phyloP scores from a whole-genome alignment of 1,139 yeast genomes.

The Geotrichum phurueaensis region DNA sequence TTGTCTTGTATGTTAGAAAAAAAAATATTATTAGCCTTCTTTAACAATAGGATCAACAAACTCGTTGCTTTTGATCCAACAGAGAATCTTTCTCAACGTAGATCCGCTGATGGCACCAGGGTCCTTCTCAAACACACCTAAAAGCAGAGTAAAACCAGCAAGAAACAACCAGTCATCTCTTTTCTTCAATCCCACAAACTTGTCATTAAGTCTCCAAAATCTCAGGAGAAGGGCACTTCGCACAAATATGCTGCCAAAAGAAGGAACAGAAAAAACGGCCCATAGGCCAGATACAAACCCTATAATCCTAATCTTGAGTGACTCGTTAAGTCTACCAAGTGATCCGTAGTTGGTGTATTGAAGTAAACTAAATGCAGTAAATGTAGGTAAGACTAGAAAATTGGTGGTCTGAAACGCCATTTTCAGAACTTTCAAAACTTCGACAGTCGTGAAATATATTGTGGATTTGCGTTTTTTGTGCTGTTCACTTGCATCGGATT shows the following conservation, averaged over 20 bases:
- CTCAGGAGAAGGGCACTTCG: not conserved
- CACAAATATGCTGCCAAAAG: not conserved
- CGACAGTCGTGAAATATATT: not conserved
- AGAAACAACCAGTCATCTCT: conserved; percentile 35
- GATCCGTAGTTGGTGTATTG: conserved; percentile 34
- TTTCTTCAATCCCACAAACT: conserved; percentile 25
- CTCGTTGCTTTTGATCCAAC: conserved; percentile 32
- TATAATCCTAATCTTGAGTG: not conserved
- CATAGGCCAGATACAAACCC: conserved; percentile 34
- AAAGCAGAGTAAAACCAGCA: conserved; percentile 31
- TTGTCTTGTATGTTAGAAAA: not conserved
- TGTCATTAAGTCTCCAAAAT: not conserved
- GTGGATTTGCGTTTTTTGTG: not conserved
- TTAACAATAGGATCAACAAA: conserved; percentile 25
- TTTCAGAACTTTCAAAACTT: conserved; percentile 18
- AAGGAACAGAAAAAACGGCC: conserved; percentile 21
- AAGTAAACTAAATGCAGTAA: conserved; percentile 35
- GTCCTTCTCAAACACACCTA: conserved; percentile 33
- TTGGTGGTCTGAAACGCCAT: conserved; percentile 30
- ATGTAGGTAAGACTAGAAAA: conserved; percentile 34
- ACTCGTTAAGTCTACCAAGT: conserved; percentile 32
- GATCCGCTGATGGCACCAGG: conserved; percentile 35
- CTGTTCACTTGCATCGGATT: not conserved
- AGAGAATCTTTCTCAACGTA: conserved; percentile 29
- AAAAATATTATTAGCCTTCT: not conserved